Base-by-base conservation (phyloP, 23 red algal species). In the Gracilaria gracilis region DNA sequence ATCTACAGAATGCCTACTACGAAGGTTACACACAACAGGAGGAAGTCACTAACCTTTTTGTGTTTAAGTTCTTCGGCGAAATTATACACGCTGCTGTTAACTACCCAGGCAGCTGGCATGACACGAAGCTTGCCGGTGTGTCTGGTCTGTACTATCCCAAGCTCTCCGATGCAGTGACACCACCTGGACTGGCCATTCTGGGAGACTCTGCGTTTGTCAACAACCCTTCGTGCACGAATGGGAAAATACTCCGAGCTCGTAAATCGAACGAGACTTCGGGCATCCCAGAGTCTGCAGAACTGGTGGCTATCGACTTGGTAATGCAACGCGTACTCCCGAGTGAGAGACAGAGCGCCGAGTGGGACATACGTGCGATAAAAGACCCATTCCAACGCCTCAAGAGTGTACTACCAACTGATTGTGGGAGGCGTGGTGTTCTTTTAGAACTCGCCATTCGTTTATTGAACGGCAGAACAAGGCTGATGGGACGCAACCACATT, bases 331-430 rank as follows among this genome's bases (percentile, higher is more conserved):
- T 84, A 37, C 29, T 84, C 58, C 81, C 38, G 37, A 84, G 54
- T 48, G 81, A 84, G 69, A 40, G 81, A 28, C 81, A 84, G 25
- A 42, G 34, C 11, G 81, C 81, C 0, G 81, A 84, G 20, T 84
- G 57, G 81, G 81, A 19, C 15, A 47, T 84, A 28, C 2, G 81
- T 2, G 57, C 29, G 8, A 7, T 84, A 34, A 84, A 84, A 16
- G 55, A 21, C 5, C 81, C 57, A 8, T 84, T 84, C 17, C 51
- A 19, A 42, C 4, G 81, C 38, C 61, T 58, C 19, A 38, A 48
- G 7, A 20, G 37, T 34, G n/a, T 47, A n/a, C 36, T 84, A 17
- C 35, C 81, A 13, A 20, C 81, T 0, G 81, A 84, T 31, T 21
- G 14, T 32, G 9, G 3, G 13, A n/a, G 21, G 8, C 9, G 81